Conservation (phyloP, 768 basidiomycete genomes). For the Termitomyces bulborhizus region DNA sequence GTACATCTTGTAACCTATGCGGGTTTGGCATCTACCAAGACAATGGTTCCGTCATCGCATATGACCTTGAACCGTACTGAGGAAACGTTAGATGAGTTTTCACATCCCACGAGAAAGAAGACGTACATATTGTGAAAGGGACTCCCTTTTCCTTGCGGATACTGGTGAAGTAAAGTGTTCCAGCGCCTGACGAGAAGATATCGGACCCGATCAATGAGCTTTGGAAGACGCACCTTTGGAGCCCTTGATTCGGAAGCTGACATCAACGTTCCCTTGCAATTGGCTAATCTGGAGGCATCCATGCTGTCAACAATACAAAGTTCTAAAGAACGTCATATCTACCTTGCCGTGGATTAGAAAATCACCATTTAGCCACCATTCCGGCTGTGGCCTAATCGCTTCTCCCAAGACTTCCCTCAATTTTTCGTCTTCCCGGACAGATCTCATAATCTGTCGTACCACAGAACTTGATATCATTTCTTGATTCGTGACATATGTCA, state of each 20-base stretch:
- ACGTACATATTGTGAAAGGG: slow-evolving; percentile 61
- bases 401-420: slow-evolving; percentile 55
- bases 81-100: slow-evolving; percentile 1
- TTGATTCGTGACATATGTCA: slow-evolving; percentile 67
- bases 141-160: slow-evolving; percentile 70
- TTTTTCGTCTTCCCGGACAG: slow-evolving; percentile 45
- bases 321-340: slow-evolving; percentile 18
- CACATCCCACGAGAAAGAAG: neutral
- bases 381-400: slow-evolving; percentile 56
- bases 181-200: slow-evolving; percentile 39
- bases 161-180: slow-evolving; percentile 80
- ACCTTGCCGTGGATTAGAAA: slow-evolving; percentile 67
- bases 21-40: slow-evolving; percentile 35
- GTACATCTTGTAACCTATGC: slow-evolving; percentile 5
- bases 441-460: slow-evolving; percentile 57
- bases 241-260: slow-evolving; percentile 72
- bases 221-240: slow-evolving; percentile 45
- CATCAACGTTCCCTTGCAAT: slow-evolving; percentile 69
- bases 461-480: slow-evolving; percentile 75
- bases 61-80: slow-evolving; percentile 66
- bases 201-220: neutral
- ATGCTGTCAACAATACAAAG: neutral
- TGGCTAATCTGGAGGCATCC: slow-evolving; percentile 51
- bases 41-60: slow-evolving; percentile 49
- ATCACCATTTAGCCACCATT: slow-evolving; percentile 75